These are phyloP conservation scores for Leucoagaricus sp. DNA, from an alignment of 1,284 basidiomycete species.

Conservation along the genomic window DNA sequence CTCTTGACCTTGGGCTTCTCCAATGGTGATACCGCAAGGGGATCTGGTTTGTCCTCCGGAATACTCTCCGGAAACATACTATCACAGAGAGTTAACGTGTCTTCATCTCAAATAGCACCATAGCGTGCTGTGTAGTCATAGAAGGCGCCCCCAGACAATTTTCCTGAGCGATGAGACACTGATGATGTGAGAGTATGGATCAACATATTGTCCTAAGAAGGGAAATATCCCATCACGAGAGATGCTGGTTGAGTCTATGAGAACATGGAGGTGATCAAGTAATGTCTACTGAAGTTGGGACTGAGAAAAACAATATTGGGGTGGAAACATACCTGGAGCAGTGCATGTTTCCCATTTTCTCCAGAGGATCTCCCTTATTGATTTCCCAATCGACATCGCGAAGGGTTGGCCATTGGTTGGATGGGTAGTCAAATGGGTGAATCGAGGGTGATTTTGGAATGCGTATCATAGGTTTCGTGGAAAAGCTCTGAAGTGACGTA, in stretches of 20 bases:
- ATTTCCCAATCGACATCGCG: conserved; percentile 61
- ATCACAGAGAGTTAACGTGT: conserved; percentile 68
- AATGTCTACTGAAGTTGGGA: conserved; percentile 51
- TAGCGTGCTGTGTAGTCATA: conserved; percentile 92
- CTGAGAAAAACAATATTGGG: neutral
- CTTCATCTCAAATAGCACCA: conserved; percentile 82
- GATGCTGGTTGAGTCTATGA: conserved; percentile 57
- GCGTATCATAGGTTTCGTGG: conserved; percentile 10
- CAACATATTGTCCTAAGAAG: conserved; percentile 44
- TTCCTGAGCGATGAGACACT: conserved; percentile 65
- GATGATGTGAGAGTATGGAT: conserved; percentile 54
- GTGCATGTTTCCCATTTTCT: conserved; percentile 41
- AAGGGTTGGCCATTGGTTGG: conserved; percentile 45
- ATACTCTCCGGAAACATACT: conserved; percentile 53
- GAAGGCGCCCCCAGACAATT: conserved; percentile 69
- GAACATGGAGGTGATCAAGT: conserved; percentile 66
- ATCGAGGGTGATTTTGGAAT: conserved; percentile 14
- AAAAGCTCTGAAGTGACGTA: too few species aligned
- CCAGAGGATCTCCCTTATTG: conserved; percentile 52
- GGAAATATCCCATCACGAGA: conserved; percentile 65
- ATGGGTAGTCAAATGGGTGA: conserved; percentile 12
- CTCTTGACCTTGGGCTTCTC: conserved; percentile 21
- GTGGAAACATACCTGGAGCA: conserved; percentile 56
- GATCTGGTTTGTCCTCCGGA: conserved; percentile 26
- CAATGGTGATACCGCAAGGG: conserved; percentile 33